Evolutionary conservation across 805 yeast species (phyloP), one percentile per base, ranked within the genome.

Genomic region (Scheffersomyces amazonensis): DNA sequence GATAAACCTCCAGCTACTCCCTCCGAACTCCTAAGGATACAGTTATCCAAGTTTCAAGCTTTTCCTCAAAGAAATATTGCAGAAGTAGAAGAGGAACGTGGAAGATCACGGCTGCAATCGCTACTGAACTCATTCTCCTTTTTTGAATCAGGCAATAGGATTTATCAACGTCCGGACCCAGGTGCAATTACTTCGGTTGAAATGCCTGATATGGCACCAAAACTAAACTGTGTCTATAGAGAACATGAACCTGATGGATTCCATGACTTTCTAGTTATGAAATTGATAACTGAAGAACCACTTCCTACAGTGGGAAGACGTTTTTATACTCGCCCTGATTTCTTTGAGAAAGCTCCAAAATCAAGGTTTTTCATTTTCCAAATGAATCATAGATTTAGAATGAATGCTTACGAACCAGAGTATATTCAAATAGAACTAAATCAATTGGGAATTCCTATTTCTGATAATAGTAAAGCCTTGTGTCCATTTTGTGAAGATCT

Each of bases 121-220:
- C n/a, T n/a, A n/a, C n/a, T n/a, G n/a, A n/a, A n/a, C n/a, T n/a
- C n/a, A n/a, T n/a, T n/a, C n/a, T n/a, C n/a, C n/a, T n/a, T n/a
- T n/a, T n/a, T n/a, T n/a, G n/a, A n/a, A n/a, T n/a, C n/a, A n/a
- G n/a, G n/a, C n/a, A n/a, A n/a, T n/a, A n/a, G n/a, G n/a, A n/a
- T n/a, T n/a, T n/a, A n/a, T n/a, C n/a, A n/a, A n/a, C n/a, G n/a
- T n/a, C n/a, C n/a, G n/a, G n/a, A n/a, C n/a, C n/a, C n/a, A n/a
- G n/a, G n/a, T n/a, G n/a, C n/a, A n/a, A n/a, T n/a, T n/a, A n/a
- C n/a, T n/a, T n/a, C n/a, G n/a, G n/a, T n/a, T n/a, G 97, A 91
- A 16, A 73, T 56, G 70, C 43, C 55, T 15, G 63, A 59, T 31
- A 49, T 52, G 22, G 56, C 52, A 11, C 63, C 57, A 35, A 56